Evolutionary conservation across 1,139 yeast species (phyloP).

Genomic region (Candida freyschussii): DNA sequence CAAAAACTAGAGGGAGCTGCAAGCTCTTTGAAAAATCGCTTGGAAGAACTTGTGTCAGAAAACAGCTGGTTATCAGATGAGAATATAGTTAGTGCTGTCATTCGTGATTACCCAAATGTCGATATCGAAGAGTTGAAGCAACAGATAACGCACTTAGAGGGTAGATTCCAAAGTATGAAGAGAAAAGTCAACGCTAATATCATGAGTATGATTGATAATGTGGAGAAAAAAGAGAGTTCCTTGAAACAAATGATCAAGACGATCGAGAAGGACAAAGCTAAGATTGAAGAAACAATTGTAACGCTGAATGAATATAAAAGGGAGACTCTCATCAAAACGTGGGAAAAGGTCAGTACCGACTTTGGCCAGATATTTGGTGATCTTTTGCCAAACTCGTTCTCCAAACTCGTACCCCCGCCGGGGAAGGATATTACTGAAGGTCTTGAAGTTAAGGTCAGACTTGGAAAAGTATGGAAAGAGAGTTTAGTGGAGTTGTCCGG

Average conservation of each 20-base stretch:
- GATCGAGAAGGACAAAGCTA: conserved; percentile 83
- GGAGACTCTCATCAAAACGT: conserved; percentile 77
- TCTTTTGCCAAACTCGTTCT: conserved; percentile 83
- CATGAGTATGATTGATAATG: conserved; percentile 91
- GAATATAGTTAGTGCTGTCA: conserved; percentile 46
- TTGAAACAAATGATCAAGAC: conserved; percentile 79
- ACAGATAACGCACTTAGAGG: conserved; percentile 53
- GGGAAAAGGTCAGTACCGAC: conserved; percentile 79
- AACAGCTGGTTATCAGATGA: conserved; percentile 74
- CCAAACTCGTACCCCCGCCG: conserved; percentile 81
- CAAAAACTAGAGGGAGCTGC: conserved; percentile 50
- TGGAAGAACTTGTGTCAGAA: conserved; percentile 48
- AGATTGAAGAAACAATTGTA: conserved; percentile 84
- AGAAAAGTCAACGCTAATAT: conserved; percentile 83
- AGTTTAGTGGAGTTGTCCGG: conserved; percentile 94
- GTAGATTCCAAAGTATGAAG: conserved; percentile 68
- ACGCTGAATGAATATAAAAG: conserved; percentile 84
- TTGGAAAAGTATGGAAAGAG: conserved; percentile 95
- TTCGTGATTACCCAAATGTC: conserved; percentile 57
- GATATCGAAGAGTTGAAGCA: conserved; percentile 59
- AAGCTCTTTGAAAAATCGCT: conserved; percentile 35
- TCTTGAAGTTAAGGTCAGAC: conserved; percentile 81
- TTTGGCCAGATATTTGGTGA: conserved; percentile 93
- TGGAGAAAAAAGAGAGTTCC: conserved; percentile 80
- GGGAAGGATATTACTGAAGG: conserved; percentile 85